These are phyloP conservation scores for Venustampulla echinocandica DNA, from an alignment of 495 filamentous ascomycete species.

Conservation along the genomic window DNA sequence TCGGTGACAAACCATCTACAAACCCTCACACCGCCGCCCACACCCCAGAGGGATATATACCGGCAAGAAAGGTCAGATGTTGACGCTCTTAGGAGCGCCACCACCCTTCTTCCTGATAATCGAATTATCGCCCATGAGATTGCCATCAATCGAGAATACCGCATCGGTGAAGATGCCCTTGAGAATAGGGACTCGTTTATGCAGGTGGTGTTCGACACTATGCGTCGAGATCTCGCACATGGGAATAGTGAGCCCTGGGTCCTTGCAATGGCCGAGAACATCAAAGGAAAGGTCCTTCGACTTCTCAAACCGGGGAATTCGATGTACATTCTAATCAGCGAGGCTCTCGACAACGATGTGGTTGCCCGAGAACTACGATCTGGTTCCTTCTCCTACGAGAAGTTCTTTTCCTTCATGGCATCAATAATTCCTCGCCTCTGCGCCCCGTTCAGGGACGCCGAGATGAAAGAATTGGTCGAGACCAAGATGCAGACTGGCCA, in stretches of 20 bases:
- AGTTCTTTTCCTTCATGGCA: constrained; percentile 86
- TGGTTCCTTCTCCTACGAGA: constrained; percentile 86
- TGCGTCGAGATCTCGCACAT: constrained; percentile 64
- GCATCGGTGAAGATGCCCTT: constrained; percentile 43
- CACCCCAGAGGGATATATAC: constrained; percentile 8
- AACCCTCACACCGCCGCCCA: constrained; percentile 24
- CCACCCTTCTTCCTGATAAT: constrained; percentile 67
- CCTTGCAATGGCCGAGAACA: constrained; percentile 74
- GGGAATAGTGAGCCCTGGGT: constrained; percentile 69
- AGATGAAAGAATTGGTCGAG: constrained; percentile 69
- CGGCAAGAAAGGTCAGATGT: constrained; percentile 1
- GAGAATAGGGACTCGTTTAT: constrained; percentile 42
- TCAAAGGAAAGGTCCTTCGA: constrained; percentile 72
- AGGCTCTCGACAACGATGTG: constrained; percentile 72
- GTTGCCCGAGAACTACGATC: constrained; percentile 66
- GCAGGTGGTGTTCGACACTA: constrained; percentile 62
- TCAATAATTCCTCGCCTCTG: constrained; percentile 87
- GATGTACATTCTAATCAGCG: constrained; percentile 74
- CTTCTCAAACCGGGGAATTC: constrained; percentile 72
- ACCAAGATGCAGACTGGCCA: constrained; percentile 60
- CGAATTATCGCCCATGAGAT: constrained; percentile 82
- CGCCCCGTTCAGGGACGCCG: constrained; percentile 79
- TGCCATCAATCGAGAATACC: constrained; percentile 78
- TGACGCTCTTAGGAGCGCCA: constrained; percentile 15
- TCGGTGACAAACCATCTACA: constrained; percentile 19